Conservation (phyloP, 805 yeast genomes). For the Barnettozyma pratensis region DNA sequence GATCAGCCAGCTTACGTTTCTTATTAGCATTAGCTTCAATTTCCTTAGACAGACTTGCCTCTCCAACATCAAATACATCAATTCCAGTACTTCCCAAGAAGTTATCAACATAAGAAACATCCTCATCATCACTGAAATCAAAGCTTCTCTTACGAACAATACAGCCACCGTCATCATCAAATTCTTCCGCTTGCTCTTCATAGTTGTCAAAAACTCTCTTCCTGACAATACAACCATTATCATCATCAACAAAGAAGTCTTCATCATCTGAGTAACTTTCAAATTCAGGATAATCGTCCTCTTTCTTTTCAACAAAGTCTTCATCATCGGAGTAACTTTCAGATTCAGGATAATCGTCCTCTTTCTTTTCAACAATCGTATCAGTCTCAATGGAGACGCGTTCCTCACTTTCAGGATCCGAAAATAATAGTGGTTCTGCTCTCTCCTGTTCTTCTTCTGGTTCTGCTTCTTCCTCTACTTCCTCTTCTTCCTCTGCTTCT, state of each 20-base stretch:
- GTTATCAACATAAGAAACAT: background rate
- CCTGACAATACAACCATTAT: background rate
- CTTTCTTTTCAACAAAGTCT: no score
- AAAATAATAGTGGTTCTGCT: no score
- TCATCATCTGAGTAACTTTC: no score
- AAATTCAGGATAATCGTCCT: no score
- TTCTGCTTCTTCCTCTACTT: background rate
- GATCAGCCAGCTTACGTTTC: background rate
- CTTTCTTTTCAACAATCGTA: background rate
- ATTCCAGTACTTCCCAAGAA: no score
- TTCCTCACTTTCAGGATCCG: no score
- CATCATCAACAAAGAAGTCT: no score
- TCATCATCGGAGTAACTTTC: no score
- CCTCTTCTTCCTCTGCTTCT: conserved; percentile 1
- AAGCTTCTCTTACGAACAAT: background rate
- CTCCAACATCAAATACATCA: no score
- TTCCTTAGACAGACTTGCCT: no score
- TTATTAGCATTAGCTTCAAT: background rate
- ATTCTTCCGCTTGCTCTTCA: background rate
- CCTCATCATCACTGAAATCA: background rate
- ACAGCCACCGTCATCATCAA: conserved; percentile 10
- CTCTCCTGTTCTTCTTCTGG: no score
- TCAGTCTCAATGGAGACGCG: no score
- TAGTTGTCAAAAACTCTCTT: background rate
- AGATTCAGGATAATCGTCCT: background rate